These are phyloP conservation scores for Zasmidium cellare DNA, from an alignment of 2,329 filamentous ascomycete species.

Conservation along the genomic window DNA sequence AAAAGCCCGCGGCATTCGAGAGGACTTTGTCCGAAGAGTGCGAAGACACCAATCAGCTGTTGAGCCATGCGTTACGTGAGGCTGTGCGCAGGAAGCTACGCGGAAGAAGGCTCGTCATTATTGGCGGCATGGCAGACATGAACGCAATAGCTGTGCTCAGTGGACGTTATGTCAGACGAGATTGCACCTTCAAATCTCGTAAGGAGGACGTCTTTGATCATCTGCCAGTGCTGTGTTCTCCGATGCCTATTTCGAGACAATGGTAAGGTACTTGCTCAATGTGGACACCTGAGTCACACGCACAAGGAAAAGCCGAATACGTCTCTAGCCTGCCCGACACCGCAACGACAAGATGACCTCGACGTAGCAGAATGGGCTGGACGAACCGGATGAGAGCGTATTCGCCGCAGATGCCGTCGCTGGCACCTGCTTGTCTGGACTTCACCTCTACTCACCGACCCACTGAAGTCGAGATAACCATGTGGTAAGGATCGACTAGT, in stretches of 20 bases:
- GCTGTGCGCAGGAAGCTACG: no score
- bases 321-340: neutral
- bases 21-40: neutral
- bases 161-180: neutral
- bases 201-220: neutral
- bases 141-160: no score
- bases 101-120: no score
- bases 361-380: no score
- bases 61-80: no score
- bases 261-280: neutral
- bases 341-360: neutral
- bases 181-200: neutral
- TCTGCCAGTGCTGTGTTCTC: neutral
- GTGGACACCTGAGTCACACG: neutral
- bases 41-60: neutral
- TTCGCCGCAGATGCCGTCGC: no score
- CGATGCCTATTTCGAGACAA: neutral
- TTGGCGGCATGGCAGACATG: no score
- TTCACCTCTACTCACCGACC: neutral
- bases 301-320: neutral
- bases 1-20: neutral
- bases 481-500: neutral
- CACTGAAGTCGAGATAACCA: neutral
- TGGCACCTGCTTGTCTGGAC: no score
- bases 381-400: no score